Percentiles rank a stretch among this genome's conserved stretches.
phyloP scores from a whole-genome alignment of 768 basidiomycete genomes.

The Hypholoma sublateritium region DNA sequence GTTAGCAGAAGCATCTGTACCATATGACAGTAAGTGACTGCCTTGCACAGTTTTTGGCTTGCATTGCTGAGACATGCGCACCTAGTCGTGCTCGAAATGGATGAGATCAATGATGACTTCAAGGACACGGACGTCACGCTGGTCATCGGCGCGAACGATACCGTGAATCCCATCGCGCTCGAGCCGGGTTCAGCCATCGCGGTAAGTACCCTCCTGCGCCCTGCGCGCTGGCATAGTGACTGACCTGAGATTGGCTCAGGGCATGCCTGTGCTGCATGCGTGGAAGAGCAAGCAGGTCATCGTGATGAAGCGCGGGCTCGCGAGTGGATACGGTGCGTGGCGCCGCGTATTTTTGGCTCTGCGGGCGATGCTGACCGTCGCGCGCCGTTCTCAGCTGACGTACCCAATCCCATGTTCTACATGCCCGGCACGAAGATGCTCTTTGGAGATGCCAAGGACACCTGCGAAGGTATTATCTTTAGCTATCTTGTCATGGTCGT shows the following conservation, averaged over 20 bases:
- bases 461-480: slow-evolving; percentile 68
- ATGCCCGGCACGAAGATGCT: slow-evolving; percentile 90
- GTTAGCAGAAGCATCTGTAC: slow-evolving; percentile 86
- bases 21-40: slow-evolving; percentile 71
- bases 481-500: not conserved
- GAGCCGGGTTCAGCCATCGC: slow-evolving; percentile 87
- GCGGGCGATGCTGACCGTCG: slow-evolving; percentile 3
- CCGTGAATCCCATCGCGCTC: slow-evolving; percentile 87
- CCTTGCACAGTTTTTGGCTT: not conserved
- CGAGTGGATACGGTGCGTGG: slow-evolving; percentile 76
- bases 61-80: slow-evolving; percentile 31
- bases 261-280: slow-evolving; percentile 89
- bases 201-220: slow-evolving; percentile 25
- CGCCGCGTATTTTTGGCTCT: not conserved
- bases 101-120: slow-evolving; percentile 94
- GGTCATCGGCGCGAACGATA: slow-evolving; percentile 91
- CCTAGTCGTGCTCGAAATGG: slow-evolving; percentile 90
- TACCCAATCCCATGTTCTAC: slow-evolving; percentile 93
- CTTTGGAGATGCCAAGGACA: slow-evolving; percentile 90
- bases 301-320: slow-evolving; percentile 91
- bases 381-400: slow-evolving; percentile 58
- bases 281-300: slow-evolving; percentile 94
- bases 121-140: slow-evolving; percentile 85
- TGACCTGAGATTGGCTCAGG: slow-evolving; percentile 31
- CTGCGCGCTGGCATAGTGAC: not conserved